Conservation (phyloP, 495 filamentous ascomycete genomes). For the Chaetomium fimeti region DNA sequence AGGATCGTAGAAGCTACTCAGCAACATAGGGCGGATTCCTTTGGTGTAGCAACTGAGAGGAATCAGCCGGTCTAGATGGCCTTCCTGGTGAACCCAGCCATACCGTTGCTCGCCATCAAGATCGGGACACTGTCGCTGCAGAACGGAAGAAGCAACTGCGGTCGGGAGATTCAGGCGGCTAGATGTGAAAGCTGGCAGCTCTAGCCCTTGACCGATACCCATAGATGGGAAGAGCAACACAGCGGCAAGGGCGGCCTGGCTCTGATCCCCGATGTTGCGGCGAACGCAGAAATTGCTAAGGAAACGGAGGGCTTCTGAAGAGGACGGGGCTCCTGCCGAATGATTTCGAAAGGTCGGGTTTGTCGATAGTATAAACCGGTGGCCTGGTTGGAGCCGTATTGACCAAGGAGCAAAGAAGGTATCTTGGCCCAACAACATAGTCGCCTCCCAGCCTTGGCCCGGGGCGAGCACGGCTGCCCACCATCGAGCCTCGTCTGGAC, state of each 20-base stretch:
- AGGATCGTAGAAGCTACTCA: constrained; percentile 24
- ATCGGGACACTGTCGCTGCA: too few relatives aligned
- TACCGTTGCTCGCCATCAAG: not conserved
- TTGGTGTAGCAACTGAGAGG: constrained; percentile 1
- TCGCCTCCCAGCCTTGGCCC: constrained; percentile 34
- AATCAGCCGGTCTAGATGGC: not conserved
- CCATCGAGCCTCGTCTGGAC: constrained; percentile 35
- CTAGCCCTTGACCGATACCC: not conserved
- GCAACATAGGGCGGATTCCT: constrained; percentile 18
- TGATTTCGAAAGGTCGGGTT: too few relatives aligned
- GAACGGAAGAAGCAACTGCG: not conserved
- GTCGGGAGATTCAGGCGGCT: not conserved
- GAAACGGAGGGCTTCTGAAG: constrained; percentile 4
- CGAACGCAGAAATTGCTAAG: not conserved
- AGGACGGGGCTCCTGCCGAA: not conserved
- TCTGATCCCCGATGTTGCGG: not conserved
- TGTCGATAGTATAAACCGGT: not conserved
- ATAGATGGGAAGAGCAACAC: constrained; percentile 8
- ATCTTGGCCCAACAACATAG: constrained; percentile 14
- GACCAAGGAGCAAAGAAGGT: constrained; percentile 14
- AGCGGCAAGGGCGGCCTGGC: constrained; percentile 5
- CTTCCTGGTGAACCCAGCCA: not conserved
- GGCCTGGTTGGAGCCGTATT: not conserved
- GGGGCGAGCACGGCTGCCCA: constrained; percentile 38
- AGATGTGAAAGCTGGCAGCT: not conserved